phyloP scores from a whole-genome alignment of 179 eudicot species.

The Patellifolia procumbens region DNA sequence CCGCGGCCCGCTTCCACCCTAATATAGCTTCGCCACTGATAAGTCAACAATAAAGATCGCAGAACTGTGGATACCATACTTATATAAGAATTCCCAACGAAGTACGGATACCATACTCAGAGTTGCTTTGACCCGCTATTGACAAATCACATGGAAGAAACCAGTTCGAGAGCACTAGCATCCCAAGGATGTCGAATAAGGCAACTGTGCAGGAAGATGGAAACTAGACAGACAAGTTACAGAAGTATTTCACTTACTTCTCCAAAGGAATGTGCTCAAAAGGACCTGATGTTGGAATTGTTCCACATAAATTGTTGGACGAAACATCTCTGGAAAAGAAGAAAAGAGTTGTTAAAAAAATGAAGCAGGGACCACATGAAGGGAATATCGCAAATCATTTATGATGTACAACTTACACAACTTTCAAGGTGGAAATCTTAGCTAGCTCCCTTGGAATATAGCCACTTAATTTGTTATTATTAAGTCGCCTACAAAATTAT shows the following conservation, averaged over 20 bases:
- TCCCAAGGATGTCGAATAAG: neutral
- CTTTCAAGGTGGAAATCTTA: slow-evolving; percentile 71
- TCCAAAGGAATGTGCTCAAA: slow-evolving; percentile 83
- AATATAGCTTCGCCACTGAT: neutral
- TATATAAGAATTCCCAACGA: neutral
- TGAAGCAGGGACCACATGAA: neutral
- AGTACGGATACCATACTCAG: no score
- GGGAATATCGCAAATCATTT: slow-evolving; percentile 4
- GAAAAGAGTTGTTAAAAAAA: neutral
- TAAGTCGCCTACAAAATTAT: slow-evolving; percentile 68
- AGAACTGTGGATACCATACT: neutral
- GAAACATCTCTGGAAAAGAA: slow-evolving; percentile 64
- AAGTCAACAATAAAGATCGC: neutral
- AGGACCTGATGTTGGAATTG: slow-evolving; percentile 82
- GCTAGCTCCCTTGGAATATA: slow-evolving; percentile 77
- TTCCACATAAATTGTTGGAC: slow-evolving; percentile 81
- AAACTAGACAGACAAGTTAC: slow-evolving; percentile 10
- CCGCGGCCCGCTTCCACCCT: neutral
- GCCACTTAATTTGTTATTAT: slow-evolving; percentile 73
- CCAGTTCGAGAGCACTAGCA: neutral
- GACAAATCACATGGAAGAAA: neutral
- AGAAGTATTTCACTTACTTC: slow-evolving; percentile 59
- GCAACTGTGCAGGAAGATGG: neutral
- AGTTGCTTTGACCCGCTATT: neutral
- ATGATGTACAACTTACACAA: slow-evolving; percentile 64